These are phyloP conservation scores for Penicillium vulpinum DNA, from an alignment of 2,329 filamentous ascomycete species.

Conservation along the genomic window DNA sequence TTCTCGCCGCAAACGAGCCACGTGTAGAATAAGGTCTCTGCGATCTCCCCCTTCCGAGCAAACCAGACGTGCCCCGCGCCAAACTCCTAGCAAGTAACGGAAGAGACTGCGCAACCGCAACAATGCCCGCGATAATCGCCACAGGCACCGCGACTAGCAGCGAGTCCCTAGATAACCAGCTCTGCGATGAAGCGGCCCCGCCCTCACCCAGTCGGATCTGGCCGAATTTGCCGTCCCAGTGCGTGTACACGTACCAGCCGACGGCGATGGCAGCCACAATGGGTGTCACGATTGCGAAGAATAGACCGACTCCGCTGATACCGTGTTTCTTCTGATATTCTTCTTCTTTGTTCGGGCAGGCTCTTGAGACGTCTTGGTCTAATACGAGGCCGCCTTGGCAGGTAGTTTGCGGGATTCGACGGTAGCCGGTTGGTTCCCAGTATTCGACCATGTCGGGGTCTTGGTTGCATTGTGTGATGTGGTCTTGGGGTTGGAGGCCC, in stretches of 20 bases:
- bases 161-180: conserved; percentile 66
- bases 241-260: conserved; percentile 82
- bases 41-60: conserved; percentile 52
- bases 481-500: conserved; percentile 67
- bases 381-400: conserved; percentile 74
- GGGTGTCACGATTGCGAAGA: conserved; percentile 80
- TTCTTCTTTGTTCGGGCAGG: conserved; percentile 77
- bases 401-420: conserved; percentile 84
- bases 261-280: conserved; percentile 68
- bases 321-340: conserved; percentile 75
- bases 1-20: conserved; percentile 81
- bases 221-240: conserved; percentile 88
- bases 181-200: conserved; percentile 21
- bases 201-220: conserved; percentile 83
- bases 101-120: conserved; percentile 69
- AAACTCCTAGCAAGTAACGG: conserved; percentile 72
- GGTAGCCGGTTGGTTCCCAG: conserved; percentile 83
- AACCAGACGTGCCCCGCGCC: conserved; percentile 64
- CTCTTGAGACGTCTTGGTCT: conserved; percentile 64
- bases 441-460: conserved; percentile 74
- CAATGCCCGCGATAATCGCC: conserved; percentile 74
- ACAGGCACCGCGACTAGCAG: conserved; percentile 82
- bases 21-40: conserved; percentile 77
- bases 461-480: conserved; percentile 57
- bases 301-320: conserved; percentile 71